A percentile compares a stretch with the other conserved stretches of the same genome.
These are phyloP conservation scores for Gastrodia elata DNA, from an alignment of 106 monocot species.

Conservation along the genomic window DNA sequence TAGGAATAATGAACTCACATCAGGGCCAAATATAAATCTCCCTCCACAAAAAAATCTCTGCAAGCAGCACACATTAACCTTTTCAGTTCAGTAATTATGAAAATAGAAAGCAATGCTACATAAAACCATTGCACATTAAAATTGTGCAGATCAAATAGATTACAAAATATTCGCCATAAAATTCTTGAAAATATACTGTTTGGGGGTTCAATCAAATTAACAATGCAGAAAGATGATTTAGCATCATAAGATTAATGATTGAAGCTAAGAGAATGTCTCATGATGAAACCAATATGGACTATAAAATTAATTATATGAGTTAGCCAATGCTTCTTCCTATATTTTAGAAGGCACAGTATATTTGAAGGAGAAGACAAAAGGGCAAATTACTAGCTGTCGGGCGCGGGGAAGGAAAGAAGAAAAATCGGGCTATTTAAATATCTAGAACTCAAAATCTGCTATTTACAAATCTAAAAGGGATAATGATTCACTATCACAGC, in stretches of 20 bases:
- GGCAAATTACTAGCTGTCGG: too few relatives aligned
- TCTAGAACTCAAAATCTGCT: too few relatives aligned
- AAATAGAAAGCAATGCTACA: background rate
- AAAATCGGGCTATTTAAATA: too few relatives aligned
- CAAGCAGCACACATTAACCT: background rate
- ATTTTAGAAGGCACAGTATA: too few relatives aligned
- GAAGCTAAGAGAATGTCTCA: background rate
- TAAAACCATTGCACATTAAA: background rate
- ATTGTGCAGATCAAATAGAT: background rate
- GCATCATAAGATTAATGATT: background rate
- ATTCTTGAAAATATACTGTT: background rate
- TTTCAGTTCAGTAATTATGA: background rate
- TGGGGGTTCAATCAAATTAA: background rate
- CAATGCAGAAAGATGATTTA: background rate
- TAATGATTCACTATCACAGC: too few relatives aligned
- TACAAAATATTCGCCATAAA: background rate
- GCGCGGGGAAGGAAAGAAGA: too few relatives aligned
- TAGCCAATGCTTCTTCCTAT: background rate
- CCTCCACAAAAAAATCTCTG: slow-evolving; percentile 75
- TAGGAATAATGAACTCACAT: slow-evolving; percentile 46
- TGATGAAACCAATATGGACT: background rate
- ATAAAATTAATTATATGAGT: background rate
- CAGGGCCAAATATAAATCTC: slow-evolving; percentile 83
- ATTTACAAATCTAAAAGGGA: too few relatives aligned
- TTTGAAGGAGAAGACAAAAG: too few relatives aligned